Base-by-base conservation (phyloP, 2,329 filamentous ascomycete species). In the Fusarium pseudoanthophilum region DNA sequence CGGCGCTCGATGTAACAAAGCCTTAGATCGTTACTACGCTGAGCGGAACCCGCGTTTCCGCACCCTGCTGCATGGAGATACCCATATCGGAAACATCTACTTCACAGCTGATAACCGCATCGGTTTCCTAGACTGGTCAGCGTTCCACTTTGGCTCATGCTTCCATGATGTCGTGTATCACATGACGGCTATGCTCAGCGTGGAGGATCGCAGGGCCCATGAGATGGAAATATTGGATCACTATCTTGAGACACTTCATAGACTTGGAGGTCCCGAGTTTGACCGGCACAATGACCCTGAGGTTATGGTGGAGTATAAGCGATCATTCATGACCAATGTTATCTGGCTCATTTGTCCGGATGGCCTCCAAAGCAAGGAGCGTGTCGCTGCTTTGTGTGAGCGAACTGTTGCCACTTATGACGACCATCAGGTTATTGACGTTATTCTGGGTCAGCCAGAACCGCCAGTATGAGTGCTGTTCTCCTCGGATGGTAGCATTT, bases 21-120 rank as follows among this genome's bases (percentile, higher is more conserved):
- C 81, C 9, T 67, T 84, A 58, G 79, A 82, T 39, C 78, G 77
- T n/a, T 81, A 83, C 72, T 83, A 79, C 61, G 78, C 77, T 8
- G 72, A 77, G 65, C 80, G 81, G 21, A 84, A 83, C 69, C 81
- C 82, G 1, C 72, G 78, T 11, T 84, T 84, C 65, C 79, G 80
- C 20, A 83, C 80, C n/a, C 72, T 85, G 6, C 68, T 85, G 18
- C 84, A 86, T 60, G 84, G 83, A 16, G 84, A 85, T 58, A 79
- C 83, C 16, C 84, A 85, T 64, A 78, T 84, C 18, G 83, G 83
- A 36, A 85, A 85, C 70, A 79, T 82, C n/a, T 85, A 83, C 74
- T 81, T 85, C 51, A 80, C 81, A 2, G 68, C 78, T 6, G 77
- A 80, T 4, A 79, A 79, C 1, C 53, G 74, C 26, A 82, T 79